Evolutionary conservation across 2,329 filamentous ascomycete genomes (phyloP).

Genomic region (Eutypa lata): DNA sequence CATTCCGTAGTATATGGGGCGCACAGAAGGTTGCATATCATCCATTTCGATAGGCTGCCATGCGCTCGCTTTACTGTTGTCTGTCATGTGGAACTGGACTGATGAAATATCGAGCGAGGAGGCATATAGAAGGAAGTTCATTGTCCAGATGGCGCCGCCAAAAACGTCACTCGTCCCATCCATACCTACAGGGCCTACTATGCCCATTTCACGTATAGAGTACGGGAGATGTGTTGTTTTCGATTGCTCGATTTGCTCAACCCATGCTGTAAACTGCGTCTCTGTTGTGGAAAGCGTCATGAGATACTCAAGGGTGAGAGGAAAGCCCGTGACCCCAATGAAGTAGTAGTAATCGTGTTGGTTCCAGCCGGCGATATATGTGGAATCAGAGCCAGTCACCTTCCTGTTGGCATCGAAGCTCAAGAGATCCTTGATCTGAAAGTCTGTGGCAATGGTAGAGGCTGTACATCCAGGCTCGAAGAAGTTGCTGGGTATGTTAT

Average conservation of each 20-base stretch:
- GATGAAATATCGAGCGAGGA: constrained; percentile 44
- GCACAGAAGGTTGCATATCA: constrained; percentile 38
- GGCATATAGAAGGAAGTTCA: constrained; percentile 50
- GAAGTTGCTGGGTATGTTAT: constrained; percentile 36
- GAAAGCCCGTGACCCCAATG: constrained; percentile 41
- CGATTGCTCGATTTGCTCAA: constrained; percentile 38
- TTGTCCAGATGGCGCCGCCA: constrained; percentile 47
- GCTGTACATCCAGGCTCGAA: constrained; percentile 48
- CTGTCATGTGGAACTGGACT: constrained; percentile 52
- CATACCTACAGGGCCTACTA: constrained; percentile 46
- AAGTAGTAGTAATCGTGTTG: constrained; percentile 54
- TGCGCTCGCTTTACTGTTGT: constrained; percentile 47
- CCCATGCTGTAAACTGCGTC: constrained; percentile 45
- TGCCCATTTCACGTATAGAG: constrained; percentile 49
- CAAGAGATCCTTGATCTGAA: constrained; percentile 40
- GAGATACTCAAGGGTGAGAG: constrained; percentile 40
- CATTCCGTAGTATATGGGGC: constrained; percentile 48
- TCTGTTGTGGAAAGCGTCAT: constrained; percentile 44
- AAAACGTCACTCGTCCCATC: constrained; percentile 44
- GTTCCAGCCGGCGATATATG: constrained; percentile 43
- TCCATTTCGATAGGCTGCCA: constrained; percentile 44
- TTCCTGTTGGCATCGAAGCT: constrained; percentile 34
- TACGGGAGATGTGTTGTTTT: constrained; percentile 40
- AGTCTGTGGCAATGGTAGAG: constrained; percentile 48
- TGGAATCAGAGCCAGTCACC: constrained; percentile 29